Evolutionary conservation across 306 rosid species (phyloP), one percentile per base, ranked within the genome.

Genomic region (Medicago ruthenica): DNA sequence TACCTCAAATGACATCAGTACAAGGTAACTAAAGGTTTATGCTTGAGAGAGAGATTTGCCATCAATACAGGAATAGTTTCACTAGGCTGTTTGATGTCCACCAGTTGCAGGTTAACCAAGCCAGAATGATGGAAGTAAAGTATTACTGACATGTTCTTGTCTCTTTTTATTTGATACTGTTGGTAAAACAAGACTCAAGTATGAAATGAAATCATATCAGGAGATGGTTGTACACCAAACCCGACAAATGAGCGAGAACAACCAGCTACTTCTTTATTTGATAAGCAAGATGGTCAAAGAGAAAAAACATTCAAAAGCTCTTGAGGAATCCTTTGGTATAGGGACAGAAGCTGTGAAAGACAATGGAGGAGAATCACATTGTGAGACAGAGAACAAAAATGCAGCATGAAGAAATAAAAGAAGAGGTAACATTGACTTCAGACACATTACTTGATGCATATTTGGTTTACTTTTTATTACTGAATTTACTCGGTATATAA

Each of bases 201-300:
- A 57, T 80, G 98, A 93, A 15, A 45, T 93, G 87, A 82, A 82
- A 74, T 91, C 97, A 9, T 86, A 91, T 75, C 89, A 86, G 61
- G 97, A 93, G 82, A 88, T 83, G 92, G 98, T 93, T 17, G 91
- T 91, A 12, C 73, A 79, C 57, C 92, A 88, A 75, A 84, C 89
- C 36, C 75, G 86, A 69, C 90, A 93, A 79, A 93, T 93, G 98
- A 90, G 82, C 22, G 98, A 91, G 82, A 96, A 93, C 78, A 88
- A 88, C 77, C 90, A 88, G 73, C 86, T 75, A 20, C 90, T 88
- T 67, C 18, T 62, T 41, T 88, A 78, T 79, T 78, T 84, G 11
- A 88, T 84, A 85, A 34, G 83, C 86, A 85, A 63, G 80, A 80
- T 71, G 69, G 88, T 37, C 24, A 86, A 70, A 74, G 88, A 70